These are phyloP conservation scores for Ehretia macrophylla DNA, from an alignment of 257 asterid genomes.

Conservation along the genomic window DNA sequence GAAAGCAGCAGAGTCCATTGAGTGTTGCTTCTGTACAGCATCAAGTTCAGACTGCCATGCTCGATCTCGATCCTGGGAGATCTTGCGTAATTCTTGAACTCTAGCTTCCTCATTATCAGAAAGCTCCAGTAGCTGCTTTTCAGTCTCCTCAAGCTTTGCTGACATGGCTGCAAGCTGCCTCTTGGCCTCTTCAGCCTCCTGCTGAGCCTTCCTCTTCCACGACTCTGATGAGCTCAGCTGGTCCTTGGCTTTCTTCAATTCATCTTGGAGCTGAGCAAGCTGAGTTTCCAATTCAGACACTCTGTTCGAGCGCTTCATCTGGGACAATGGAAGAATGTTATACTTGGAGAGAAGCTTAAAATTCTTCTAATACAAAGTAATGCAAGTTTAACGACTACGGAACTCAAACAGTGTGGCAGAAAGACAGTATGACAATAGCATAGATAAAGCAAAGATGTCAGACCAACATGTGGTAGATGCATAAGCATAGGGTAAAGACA, in stretches of 20 bases:
- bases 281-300: conserved; percentile 63
- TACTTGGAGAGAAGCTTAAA: neutral
- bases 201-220: conserved; percentile 55
- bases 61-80: conserved; percentile 80
- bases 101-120: conserved; percentile 76
- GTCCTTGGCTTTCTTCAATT: conserved; percentile 64
- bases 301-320: conserved; percentile 58
- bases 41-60: conserved; percentile 83
- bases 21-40: conserved; percentile 73
- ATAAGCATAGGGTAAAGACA: too few relatives aligned
- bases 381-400: too few relatives aligned
- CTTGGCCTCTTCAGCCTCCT: conserved; percentile 69
- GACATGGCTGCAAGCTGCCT: conserved; percentile 54
- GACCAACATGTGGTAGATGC: neutral
- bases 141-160: conserved; percentile 56
- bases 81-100: conserved; percentile 65
- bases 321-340: conserved; percentile 1
- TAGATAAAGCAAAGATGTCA: too few relatives aligned
- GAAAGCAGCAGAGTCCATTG: conserved; percentile 65
- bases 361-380: too few relatives aligned
- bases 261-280: conserved; percentile 67
- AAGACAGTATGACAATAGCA: too few relatives aligned
- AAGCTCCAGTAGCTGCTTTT: conserved; percentile 59
- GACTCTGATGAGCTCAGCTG: conserved; percentile 70
- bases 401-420: too few relatives aligned